These are phyloP conservation scores for Pisolithus thermaeus DNA, from an alignment of 1,284 basidiomycete species.

Conservation along the genomic window DNA sequence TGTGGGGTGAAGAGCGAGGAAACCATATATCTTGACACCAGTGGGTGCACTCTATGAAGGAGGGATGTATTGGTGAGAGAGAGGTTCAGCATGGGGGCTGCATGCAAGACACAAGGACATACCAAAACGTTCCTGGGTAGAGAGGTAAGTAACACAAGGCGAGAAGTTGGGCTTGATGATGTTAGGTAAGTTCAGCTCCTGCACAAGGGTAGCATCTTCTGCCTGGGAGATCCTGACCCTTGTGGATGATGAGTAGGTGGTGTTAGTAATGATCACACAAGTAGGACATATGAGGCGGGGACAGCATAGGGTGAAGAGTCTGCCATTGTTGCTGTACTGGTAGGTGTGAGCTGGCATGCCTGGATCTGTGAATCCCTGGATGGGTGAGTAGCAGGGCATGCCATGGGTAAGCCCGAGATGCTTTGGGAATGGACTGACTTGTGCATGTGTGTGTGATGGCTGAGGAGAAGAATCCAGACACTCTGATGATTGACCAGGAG, in stretches of 20 bases:
- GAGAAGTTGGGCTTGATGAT: conserved; percentile 77
- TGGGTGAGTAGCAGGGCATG: conserved; percentile 67
- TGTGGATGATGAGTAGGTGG: neutral
- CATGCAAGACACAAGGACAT: conserved; percentile 13
- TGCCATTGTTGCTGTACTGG: conserved; percentile 85
- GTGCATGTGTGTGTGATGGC: neutral
- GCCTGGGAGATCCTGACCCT: conserved; percentile 78
- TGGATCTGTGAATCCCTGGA: conserved; percentile 63
- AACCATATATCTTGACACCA: conserved; percentile 78
- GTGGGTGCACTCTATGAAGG: conserved; percentile 77
- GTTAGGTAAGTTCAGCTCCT: conserved; percentile 66
- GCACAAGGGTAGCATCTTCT: conserved; percentile 64
- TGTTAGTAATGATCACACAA: neutral
- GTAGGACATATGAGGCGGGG: conserved; percentile 55
- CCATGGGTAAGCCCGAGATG: conserved; percentile 80
- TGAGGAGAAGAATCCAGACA: neutral
- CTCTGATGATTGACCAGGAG: no score
- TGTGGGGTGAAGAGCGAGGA: conserved; percentile 53
- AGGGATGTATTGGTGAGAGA: neutral
- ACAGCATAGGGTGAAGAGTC: conserved; percentile 81
- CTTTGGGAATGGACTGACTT: conserved; percentile 84
- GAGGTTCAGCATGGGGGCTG: neutral
- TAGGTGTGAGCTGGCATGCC: conserved; percentile 70
- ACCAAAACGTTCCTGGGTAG: no score
- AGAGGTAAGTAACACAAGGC: no score